A percentile compares a stretch with the other conserved stretches of the same genome.
Evolutionary conservation across 257 asterid genomes (phyloP).

Genomic region (Linderniella brevidens): DNA sequence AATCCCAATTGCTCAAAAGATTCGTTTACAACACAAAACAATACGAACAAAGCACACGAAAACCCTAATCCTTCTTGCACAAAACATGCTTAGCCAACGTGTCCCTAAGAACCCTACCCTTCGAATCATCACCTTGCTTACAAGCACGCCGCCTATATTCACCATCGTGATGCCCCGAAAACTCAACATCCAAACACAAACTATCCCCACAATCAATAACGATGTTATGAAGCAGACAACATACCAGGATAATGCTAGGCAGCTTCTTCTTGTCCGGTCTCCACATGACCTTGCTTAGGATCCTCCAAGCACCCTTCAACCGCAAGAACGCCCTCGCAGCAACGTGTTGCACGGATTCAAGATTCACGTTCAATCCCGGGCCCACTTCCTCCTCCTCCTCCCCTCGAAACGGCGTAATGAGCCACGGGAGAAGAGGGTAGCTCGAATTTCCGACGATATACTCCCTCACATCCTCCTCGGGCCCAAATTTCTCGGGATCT

Average conservation of each 20-base stretch:
- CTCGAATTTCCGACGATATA: conserved; percentile 60
- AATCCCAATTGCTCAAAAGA: no score
- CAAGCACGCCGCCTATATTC: conserved; percentile 20
- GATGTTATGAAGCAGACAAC: conserved; percentile 86
- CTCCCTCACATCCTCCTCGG: conserved; percentile 45
- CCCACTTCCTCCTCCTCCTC: conserved; percentile 20
- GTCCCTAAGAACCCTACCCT: conserved; percentile 39
- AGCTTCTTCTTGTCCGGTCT: conserved; percentile 81
- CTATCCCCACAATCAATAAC: conserved; percentile 71
- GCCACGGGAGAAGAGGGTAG: conserved; percentile 95
- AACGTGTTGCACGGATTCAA: conserved; percentile 36
- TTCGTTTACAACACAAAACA: conserved; percentile 1
- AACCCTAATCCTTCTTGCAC: conserved; percentile 11
- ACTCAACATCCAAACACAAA: conserved; percentile 37
- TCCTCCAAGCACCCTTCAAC: conserved; percentile 93
- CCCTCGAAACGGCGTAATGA: conserved; percentile 47
- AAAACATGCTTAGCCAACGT: conserved; percentile 28
- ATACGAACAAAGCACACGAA: not conserved
- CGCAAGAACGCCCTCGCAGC: conserved; percentile 52
- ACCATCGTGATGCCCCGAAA: conserved; percentile 51
- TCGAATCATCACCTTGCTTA: conserved; percentile 35
- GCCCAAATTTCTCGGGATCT: conserved; percentile 7
- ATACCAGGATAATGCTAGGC: conserved; percentile 75
- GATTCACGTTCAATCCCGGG: conserved; percentile 22
- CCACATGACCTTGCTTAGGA: conserved; percentile 96